Base-by-base conservation (phyloP, 495 filamentous ascomycete genomes). In the Bacidia rubella region DNA sequence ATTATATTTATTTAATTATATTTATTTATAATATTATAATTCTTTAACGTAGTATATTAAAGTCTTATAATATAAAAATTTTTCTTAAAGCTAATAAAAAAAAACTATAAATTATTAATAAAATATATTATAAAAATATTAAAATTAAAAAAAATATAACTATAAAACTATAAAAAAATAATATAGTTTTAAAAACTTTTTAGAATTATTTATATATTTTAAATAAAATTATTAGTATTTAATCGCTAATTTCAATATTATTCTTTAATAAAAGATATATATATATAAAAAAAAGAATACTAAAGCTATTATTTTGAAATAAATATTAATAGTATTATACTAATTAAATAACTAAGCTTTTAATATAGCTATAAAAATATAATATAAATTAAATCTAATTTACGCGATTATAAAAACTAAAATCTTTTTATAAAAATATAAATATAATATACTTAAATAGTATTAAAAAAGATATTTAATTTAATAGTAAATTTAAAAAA, bases 381-480 rank as follows among this genome's bases (percentile, higher is more conserved):
- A 35, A 35, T 7, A 35, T 35, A 35, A 35, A 35, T 35, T 7
- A 7, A 35, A 35, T 15, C 29, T 35, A 7, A 35, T 7, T 15
- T 17, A 19, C 9, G 19, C 19, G 5, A 17, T 44, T 44, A 44
- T 19, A 17, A 9, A 19, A 44, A 44, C 5, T 44, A 44, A 44
- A 17, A 9, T 19, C 19, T 44, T 19, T 7, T 44, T 7, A 44
- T 21, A 49, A 57, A 39, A 24, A 44, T 29, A 47, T 55, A n/a
- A n/a, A 27, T 47, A 40, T 54, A 3, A 39, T 48, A 25, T 51
- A 60, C 54, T 27, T 53, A 35, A 43, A 53, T 56, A 59, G 15
- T 35, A 35, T 35, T 15, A 7, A 7, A 35, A n/a, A n/a, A n/a
- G 42, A 19, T 20, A 27, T 57, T 20, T 47, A 41, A 26, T 29